Evolutionary conservation across 257 asterid species (phyloP), one percentile per base, ranked within the genome.

Genomic region (Cinchona pubescens): DNA sequence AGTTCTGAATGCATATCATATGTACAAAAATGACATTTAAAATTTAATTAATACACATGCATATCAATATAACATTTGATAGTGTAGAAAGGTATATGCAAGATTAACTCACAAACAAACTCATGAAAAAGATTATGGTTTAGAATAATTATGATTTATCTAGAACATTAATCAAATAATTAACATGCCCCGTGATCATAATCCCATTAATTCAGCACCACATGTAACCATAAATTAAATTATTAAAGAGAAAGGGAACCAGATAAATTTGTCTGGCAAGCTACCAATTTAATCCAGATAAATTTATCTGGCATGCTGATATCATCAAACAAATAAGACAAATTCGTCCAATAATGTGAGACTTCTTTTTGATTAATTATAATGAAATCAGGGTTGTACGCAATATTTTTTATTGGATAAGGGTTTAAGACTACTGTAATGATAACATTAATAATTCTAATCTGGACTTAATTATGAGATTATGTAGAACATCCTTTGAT

Each of bases 231-330:
- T 58, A 62, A 30, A n/a, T n/a, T n/a, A n/a, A 32, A 30, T 32
- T 14, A 34, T 34, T 63, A 38, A 34, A 7, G 29, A 37, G 46
- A 23, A 30, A 35, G 10, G 30, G 34, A 49, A 34, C 64, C 49
- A 34, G 75, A 70, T 23, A 34, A 70, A 51, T 70, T 70, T 35
- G 30, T 69, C 74, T 69, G 74, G 74, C 21, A 30, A 30, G 23
- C 61, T 48, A 30, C 73, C 30, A 46, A 29, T 56, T 56, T 69
- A 48, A 46, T 25, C 56, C 73, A 69, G 73, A 69, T 46, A 29
- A 69, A 46, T 29, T 69, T 5, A 35, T 37, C 74, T 69, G 74
- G 74, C 72, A 25, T 42, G 19, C 71, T 37, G 49, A 38, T 63
- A 70, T 12, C 27, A 32, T 32, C 13, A 11, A 30, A 25, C 62